A percentile compares a stretch with the other conserved stretches of the same genome.
Conservation (phyloP, 1,284 basidiomycete genomes). For the Leucoagaricus sp. region DNA sequence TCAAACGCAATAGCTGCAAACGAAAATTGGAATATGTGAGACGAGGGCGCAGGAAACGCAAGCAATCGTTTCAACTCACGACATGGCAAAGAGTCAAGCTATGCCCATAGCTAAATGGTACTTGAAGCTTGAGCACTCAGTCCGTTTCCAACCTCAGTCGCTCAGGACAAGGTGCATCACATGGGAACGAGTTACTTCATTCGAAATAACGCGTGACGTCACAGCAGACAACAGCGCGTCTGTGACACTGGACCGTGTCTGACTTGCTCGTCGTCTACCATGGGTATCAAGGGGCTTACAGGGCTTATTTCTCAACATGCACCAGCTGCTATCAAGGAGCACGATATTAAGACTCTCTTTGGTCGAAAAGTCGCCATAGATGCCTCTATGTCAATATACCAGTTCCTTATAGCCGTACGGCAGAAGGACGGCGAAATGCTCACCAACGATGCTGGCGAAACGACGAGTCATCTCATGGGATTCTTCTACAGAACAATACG, state of each 20-base stretch:
- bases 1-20: too few relatives aligned
- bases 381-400: slow-evolving; percentile 94
- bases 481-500: slow-evolving; percentile 97
- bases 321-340: slow-evolving; percentile 85
- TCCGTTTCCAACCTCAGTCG: too few relatives aligned
- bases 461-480: slow-evolving; percentile 97
- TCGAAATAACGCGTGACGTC: slow-evolving; percentile 20
- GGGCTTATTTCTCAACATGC: slow-evolving; percentile 89
- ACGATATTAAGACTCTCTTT: slow-evolving; percentile 96
- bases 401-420: slow-evolving; percentile 97
- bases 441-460: slow-evolving; percentile 96
- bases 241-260: slow-evolving; percentile 8
- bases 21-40: too few relatives aligned
- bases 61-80: too few relatives aligned
- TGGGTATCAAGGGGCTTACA: slow-evolving; percentile 95
- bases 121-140: too few relatives aligned
- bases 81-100: too few relatives aligned
- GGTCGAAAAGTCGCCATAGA: slow-evolving; percentile 99
- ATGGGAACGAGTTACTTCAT: neutral
- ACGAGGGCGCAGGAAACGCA: too few relatives aligned
- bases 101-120: too few relatives aligned
- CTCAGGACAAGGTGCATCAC: neutral
- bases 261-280: slow-evolving; percentile 28
- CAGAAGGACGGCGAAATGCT: slow-evolving; percentile 97
- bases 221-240: slow-evolving; percentile 13